phyloP scores from a whole-genome alignment of 192 early-diverging fungal species.

The Chytriomyces hyalinus region DNA sequence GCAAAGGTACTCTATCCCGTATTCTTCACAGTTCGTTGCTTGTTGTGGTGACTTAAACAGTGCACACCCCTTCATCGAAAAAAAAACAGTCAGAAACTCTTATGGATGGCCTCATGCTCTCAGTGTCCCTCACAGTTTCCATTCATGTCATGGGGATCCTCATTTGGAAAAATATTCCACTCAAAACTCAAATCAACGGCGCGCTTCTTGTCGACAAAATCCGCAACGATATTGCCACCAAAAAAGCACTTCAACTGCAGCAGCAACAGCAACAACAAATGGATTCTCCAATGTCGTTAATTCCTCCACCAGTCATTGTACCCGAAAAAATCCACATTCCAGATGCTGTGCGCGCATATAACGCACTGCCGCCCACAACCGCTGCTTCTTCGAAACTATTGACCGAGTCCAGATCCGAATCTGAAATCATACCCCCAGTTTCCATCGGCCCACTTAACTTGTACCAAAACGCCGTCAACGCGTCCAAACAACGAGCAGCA shows the following conservation, averaged over 20 bases:
- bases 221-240: neutral
- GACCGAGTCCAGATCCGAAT: too few species aligned
- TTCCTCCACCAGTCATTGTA: neutral
- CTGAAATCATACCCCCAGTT: neutral
- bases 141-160: slow-evolving; percentile 20
- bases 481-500: neutral
- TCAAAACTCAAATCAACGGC: neutral
- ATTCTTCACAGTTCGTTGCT: too few species aligned
- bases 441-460: neutral
- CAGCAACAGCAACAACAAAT: neutral
- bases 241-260: slow-evolving; percentile 1
- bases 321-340: neutral
- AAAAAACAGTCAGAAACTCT: neutral
- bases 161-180: slow-evolving; percentile 3
- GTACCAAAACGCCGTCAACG: neutral
- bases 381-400: neutral
- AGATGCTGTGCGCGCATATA: neutral
- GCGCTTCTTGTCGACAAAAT: slow-evolving; percentile 9
- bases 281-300: neutral
- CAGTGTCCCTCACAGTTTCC: neutral
- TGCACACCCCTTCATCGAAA: neutral
- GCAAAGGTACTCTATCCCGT: neutral
- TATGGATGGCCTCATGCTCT: neutral
- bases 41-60: neutral
- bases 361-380: neutral